phyloP scores from a whole-genome alignment of 176 grass and related monocot genomes.

The Areca catechu region DNA sequence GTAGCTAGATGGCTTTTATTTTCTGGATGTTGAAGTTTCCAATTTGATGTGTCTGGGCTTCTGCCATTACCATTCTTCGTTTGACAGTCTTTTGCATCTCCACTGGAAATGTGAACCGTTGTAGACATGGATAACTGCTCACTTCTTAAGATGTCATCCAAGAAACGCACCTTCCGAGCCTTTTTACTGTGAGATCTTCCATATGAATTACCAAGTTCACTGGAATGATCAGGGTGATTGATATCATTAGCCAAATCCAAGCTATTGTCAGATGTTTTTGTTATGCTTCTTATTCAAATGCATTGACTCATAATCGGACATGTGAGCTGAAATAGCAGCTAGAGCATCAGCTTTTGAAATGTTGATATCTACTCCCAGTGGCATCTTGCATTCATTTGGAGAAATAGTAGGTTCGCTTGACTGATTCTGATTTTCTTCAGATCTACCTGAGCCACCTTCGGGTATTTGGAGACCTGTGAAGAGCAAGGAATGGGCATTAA shows the following conservation, averaged over 20 bases:
- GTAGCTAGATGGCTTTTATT: not conserved
- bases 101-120: not conserved
- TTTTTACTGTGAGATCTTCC: slow-evolving; percentile 1
- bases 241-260: not conserved
- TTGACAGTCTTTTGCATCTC: not conserved
- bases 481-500: no score
- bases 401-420: not conserved
- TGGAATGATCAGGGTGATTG: not conserved
- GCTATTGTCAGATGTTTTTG: slow-evolving; percentile 1
- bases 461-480: no score
- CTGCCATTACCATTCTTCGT: not conserved
- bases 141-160: slow-evolving; percentile 11
- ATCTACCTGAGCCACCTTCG: no score
- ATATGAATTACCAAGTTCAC: not conserved
- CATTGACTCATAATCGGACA: not conserved
- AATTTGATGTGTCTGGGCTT: not conserved
- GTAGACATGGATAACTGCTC: not conserved
- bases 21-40: not conserved
- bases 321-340: not conserved
- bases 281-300: not conserved
- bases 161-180: slow-evolving; percentile 7
- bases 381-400: not conserved
- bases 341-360: not conserved
- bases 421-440: no score
- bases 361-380: not conserved